Evolutionary conservation across 768 basidiomycete species (phyloP).

Genomic region (Suillus paluster): DNA sequence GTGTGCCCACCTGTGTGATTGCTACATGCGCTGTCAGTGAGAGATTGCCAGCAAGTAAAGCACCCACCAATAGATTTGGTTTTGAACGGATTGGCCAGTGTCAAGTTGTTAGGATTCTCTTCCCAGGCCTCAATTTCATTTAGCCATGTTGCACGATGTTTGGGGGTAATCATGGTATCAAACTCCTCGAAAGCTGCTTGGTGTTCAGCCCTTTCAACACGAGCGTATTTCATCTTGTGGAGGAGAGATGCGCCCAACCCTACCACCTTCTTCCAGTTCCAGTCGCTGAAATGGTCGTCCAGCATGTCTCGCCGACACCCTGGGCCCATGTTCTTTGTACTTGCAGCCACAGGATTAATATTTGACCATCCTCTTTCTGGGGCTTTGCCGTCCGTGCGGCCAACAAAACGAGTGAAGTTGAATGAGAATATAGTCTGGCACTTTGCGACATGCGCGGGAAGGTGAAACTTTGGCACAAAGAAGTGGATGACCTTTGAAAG

Average conservation of each 20-base stretch:
- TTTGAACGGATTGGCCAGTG: slow-evolving; percentile 21
- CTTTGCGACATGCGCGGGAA: slow-evolving; percentile 16
- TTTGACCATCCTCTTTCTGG: slow-evolving; percentile 25
- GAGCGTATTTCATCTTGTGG: slow-evolving; percentile 1
- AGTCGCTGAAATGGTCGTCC: background rate
- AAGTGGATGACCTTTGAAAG: background rate
- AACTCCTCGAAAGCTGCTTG: background rate
- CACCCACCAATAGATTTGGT: slow-evolving; percentile 13
- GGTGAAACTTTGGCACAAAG: slow-evolving; percentile 29
- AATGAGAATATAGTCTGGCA: slow-evolving; percentile 17
- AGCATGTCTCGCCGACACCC: slow-evolving; percentile 7
- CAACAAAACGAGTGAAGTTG: slow-evolving; percentile 12
- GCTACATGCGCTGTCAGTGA: slow-evolving; percentile 7
- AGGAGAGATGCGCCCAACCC: background rate
- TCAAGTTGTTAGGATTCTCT: slow-evolving; percentile 11
- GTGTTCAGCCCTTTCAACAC: background rate
- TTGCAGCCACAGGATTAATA: slow-evolving; percentile 14
- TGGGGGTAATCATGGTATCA: background rate
- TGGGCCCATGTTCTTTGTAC: slow-evolving; percentile 10
- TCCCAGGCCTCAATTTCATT: slow-evolving; percentile 26
- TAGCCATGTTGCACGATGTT: slow-evolving; percentile 20
- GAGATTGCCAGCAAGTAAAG: background rate
- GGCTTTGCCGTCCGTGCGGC: slow-evolving; percentile 25
- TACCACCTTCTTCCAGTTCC: background rate
- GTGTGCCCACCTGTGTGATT: slow-evolving; percentile 15